Evolutionary conservation across 805 yeast species (phyloP).

Genomic region (Wickerhamiella qilinensis): DNA sequence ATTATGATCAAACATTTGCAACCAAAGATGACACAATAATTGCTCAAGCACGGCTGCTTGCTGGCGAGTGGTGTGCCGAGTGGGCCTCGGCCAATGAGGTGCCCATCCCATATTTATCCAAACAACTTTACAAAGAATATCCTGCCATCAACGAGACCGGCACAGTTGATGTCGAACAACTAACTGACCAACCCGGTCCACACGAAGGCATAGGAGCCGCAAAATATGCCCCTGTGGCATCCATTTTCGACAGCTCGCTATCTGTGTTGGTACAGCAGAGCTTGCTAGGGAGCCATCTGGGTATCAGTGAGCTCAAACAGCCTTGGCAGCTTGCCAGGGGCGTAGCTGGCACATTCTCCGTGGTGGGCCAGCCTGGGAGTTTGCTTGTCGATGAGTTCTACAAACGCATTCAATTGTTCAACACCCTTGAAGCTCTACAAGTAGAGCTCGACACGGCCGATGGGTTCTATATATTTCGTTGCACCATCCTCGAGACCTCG

Average conservation of each 20-base stretch:
- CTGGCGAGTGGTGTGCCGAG: slow-evolving; percentile 2
- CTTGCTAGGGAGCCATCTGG: neutral
- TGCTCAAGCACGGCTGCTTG: neutral
- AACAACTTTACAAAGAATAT: slow-evolving; percentile 1
- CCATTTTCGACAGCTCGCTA: slow-evolving; percentile 12
- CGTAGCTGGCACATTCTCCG: neutral
- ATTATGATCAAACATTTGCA: neutral
- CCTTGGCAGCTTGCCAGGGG: neutral
- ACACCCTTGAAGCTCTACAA: neutral
- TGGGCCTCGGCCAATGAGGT: slow-evolving; percentile 1
- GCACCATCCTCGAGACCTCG: neutral
- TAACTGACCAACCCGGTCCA: slow-evolving; percentile 5
- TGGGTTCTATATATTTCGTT: neutral
- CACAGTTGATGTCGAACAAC: slow-evolving; percentile 4
- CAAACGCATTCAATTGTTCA: neutral
- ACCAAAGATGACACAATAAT: neutral
- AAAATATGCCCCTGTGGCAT: slow-evolving; percentile 12
- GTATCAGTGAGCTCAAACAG: neutral
- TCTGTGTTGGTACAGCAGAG: slow-evolving; percentile 9
- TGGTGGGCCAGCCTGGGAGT: neutral
- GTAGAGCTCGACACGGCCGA: neutral
- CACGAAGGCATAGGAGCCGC: slow-evolving; percentile 7
- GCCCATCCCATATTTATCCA: slow-evolving; percentile 4
- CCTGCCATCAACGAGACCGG: slow-evolving; percentile 1
- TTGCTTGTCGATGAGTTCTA: neutral